Conservation (phyloP, 2,329 filamentous ascomycete genomes). For the Arachnopeziza araneosa region DNA sequence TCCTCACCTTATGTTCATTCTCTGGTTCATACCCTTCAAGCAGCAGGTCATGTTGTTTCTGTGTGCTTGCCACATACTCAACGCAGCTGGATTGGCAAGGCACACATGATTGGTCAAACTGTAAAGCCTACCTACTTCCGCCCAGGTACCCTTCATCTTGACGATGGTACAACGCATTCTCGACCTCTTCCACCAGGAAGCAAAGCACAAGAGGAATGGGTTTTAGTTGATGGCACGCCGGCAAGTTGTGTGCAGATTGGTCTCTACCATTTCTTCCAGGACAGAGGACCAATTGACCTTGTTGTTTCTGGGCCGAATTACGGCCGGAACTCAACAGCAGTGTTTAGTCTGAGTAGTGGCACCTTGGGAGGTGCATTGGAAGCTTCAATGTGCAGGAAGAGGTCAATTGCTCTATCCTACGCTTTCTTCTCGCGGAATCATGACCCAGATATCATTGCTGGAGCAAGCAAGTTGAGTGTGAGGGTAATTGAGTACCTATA, state of each 20-base stretch:
- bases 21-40: conserved; percentile 64
- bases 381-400: conserved; percentile 63
- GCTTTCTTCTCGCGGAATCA: conserved; percentile 82
- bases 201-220: conserved; percentile 66
- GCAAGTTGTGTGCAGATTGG: conserved; percentile 80
- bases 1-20: conserved; percentile 78
- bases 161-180: conserved; percentile 62
- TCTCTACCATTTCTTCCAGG: conserved; percentile 70
- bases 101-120: conserved; percentile 87
- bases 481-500: conserved; percentile 74
- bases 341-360: conserved; percentile 72
- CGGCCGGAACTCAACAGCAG: conserved; percentile 73
- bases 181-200: conserved; percentile 45
- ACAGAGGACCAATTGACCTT: conserved; percentile 66
- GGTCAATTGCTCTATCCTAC: conserved; percentile 78
- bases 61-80: conserved; percentile 89
- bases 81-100: conserved; percentile 97
- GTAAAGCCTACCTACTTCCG: conserved; percentile 82
- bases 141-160: conserved; percentile 52
- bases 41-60: conserved; percentile 78
- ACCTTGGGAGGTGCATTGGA: conserved; percentile 74
- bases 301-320: conserved; percentile 80
- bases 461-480: conserved; percentile 68
- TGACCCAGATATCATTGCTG: conserved; percentile 73
- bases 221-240: conserved; percentile 75